phyloP scores from a whole-genome alignment of 345 rosid genomes.

The Arabidopsis suecica region DNA sequence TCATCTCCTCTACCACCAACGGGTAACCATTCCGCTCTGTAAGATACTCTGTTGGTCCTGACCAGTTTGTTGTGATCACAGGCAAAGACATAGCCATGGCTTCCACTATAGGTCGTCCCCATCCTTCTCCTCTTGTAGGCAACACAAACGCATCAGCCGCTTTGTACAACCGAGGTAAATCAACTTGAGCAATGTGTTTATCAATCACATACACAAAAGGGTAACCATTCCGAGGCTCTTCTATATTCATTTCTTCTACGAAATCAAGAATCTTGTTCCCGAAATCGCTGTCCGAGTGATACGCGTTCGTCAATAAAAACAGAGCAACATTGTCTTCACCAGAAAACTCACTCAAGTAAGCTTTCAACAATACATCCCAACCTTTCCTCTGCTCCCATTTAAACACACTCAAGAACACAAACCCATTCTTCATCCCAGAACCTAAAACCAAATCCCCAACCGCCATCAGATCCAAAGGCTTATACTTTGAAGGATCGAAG shows the following conservation, averaged over 20 bases:
- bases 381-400: constrained; percentile 93
- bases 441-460: constrained; percentile 63
- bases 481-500: constrained; percentile 64
- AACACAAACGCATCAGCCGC: constrained; percentile 83
- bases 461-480: constrained; percentile 54
- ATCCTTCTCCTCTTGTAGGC: constrained; percentile 90
- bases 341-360: constrained; percentile 73
- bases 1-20: constrained; percentile 61
- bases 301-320: constrained; percentile 75
- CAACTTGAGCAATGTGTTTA: constrained; percentile 69
- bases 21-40: constrained; percentile 76
- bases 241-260: constrained; percentile 51
- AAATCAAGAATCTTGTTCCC: constrained; percentile 75
- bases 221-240: constrained; percentile 56
- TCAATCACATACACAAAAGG: constrained; percentile 65
- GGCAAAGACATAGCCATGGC: constrained; percentile 95
- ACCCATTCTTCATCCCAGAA: constrained; percentile 38
- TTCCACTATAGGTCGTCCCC: constrained; percentile 83
- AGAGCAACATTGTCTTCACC: constrained; percentile 58
- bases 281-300: constrained; percentile 68
- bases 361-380: constrained; percentile 82
- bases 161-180: constrained; percentile 73
- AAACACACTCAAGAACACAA: constrained; percentile 83
- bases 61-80: constrained; percentile 82
- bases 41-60: constrained; percentile 81